Base-by-base conservation (phyloP, 345 rosid species). In the Balakata baccata region DNA sequence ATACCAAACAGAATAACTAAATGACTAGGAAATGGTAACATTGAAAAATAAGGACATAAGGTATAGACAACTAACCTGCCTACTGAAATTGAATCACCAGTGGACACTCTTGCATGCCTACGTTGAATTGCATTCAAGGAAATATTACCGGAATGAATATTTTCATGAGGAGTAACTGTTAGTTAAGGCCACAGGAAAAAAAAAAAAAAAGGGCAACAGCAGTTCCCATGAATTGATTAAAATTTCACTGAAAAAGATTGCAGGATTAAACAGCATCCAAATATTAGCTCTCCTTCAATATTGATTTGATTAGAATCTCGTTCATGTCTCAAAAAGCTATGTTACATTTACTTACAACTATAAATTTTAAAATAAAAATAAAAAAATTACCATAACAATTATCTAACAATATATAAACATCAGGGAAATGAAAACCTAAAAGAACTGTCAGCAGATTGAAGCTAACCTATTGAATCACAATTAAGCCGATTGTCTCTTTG, bases 71-170 rank as follows among this genome's bases (percentile, higher is more conserved):
- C 37, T 25, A 58, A 93, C 99, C 99, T 90, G 85, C 81, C 72
- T 64, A 86, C 87, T 50, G 93, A 85, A 38, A 91, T 72, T 6
- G 81, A 56, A 50, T 96, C 98, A 34, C 94, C 97, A 59, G 91
- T 84, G 6, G 99, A 96, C 71, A 91, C 98, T 83, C 85, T 90
- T 14, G 92, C 92, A 71, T 84, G 87, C 13, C 98, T 85, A 1
- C 99, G 87, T 77, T 96, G 99, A 80, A 96, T 86, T 39, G 95
- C 85, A 86, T 96, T 96, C 50, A 96, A 70, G 16, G 85, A 98
- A 53, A 96, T 85, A 34, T 83, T 71, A 20, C 91, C 99, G 72
- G 79, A 71, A 61, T 78, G 83, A 69, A 96, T 80, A 66, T 67
- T 80, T 23, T 88, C 88, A 77, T 93, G 99, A 75, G 96, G 86